phyloP scores from a whole-genome alignment of 768 basidiomycete species.

The Leccinum aurantiacum region DNA sequence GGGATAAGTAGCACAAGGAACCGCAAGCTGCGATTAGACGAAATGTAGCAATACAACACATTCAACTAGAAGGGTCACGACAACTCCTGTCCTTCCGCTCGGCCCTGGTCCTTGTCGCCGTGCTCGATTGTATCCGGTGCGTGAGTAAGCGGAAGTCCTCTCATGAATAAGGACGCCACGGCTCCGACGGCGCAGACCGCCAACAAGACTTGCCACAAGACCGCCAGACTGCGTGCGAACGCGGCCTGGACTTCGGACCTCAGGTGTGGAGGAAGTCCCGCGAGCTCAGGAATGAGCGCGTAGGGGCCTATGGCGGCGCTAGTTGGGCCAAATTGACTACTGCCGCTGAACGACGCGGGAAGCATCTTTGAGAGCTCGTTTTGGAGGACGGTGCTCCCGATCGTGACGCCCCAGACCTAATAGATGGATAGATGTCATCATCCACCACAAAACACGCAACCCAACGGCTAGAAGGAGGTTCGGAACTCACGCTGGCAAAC shows the following conservation, averaged over 20 bases:
- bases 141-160: conserved; percentile 9
- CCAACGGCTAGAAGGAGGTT: no score
- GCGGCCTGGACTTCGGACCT: conserved; percentile 38
- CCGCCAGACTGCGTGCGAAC: conserved; percentile 39
- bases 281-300: conserved; percentile 45
- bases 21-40: neutral
- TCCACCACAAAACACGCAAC: neutral
- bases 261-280: conserved; percentile 34
- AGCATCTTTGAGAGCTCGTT: conserved; percentile 46
- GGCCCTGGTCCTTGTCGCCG: neutral
- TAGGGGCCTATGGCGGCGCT: conserved; percentile 30
- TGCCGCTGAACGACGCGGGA: conserved; percentile 35
- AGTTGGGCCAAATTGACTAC: conserved; percentile 25
- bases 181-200: conserved; percentile 33
- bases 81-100: neutral
- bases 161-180: conserved; percentile 20
- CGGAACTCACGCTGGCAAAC: conserved; percentile 25
- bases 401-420: conserved; percentile 51
- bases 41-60: neutral
- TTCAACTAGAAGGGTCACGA: neutral
- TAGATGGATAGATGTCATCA: neutral
- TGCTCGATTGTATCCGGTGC: neutral
- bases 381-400: conserved; percentile 51
- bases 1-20: neutral
- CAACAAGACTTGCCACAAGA: conserved; percentile 45